Evolutionary conservation across 176 grass and related monocot species (phyloP).

Genomic region (Musa acuminata): DNA sequence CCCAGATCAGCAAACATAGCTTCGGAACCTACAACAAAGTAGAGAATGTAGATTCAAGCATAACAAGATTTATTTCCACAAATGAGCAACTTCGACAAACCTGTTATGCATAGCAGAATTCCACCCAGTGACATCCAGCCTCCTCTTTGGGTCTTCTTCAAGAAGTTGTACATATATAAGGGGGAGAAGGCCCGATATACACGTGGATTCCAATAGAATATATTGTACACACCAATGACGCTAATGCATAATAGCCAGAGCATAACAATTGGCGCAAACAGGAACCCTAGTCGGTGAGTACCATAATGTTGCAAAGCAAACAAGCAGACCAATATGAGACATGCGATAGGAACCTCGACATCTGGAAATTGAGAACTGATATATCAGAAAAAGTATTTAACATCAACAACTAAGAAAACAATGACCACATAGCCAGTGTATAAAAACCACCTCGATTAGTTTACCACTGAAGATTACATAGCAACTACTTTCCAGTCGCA

Average conservation of each 20-base stretch:
- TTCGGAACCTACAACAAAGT: constrained; percentile 60
- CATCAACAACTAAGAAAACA: not conserved
- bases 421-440: not conserved
- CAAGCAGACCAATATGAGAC: constrained; percentile 61
- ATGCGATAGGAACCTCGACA: constrained; percentile 75
- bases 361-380: constrained; percentile 37
- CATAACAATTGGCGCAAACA: constrained; percentile 70
- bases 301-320: constrained; percentile 88
- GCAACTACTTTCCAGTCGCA: too few species aligned
- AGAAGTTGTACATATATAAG: constrained; percentile 61
- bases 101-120: constrained; percentile 88
- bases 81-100: constrained; percentile 27
- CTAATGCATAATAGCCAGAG: constrained; percentile 83
- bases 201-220: constrained; percentile 67
- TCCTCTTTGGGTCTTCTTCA: constrained; percentile 66
- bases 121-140: constrained; percentile 93
- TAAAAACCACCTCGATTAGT: not conserved
- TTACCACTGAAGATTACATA: not conserved
- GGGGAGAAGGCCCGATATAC: constrained; percentile 73
- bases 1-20: constrained; percentile 95
- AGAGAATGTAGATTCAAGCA: not conserved
- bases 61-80: not conserved
- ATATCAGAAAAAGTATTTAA: not conserved
- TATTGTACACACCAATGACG: constrained; percentile 73
- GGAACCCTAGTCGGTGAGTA: constrained; percentile 67